Evolutionary conservation across 2,329 filamentous ascomycete species (phyloP).

Genomic region (Magnaporthiopsis rhizophila): DNA sequence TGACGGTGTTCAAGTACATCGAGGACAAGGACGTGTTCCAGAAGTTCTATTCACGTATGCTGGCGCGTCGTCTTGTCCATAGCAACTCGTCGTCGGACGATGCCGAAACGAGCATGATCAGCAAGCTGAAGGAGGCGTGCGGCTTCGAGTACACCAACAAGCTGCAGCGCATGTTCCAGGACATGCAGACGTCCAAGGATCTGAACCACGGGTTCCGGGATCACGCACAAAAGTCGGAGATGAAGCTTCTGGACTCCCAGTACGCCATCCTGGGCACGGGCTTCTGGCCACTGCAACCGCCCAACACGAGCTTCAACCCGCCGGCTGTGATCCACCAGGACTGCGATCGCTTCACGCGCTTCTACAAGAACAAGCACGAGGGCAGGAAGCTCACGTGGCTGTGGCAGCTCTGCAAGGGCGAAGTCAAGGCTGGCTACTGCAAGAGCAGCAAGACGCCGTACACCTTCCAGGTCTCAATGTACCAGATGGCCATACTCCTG

Average conservation of each 20-base stretch:
- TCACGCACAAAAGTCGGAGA: conserved; percentile 56
- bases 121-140: conserved; percentile 96
- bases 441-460: conserved; percentile 84
- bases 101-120: conserved; percentile 98
- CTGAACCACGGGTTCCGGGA: conserved; percentile 85
- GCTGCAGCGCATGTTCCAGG: conserved; percentile 98
- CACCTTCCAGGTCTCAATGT: conserved; percentile 95
- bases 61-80: conserved; percentile 89
- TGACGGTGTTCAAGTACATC: conserved; percentile 99
- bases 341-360: conserved; percentile 80
- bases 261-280: conserved; percentile 93
- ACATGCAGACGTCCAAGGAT: conserved; percentile 98
- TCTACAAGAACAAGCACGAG: conserved; percentile 94
- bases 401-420: conserved; percentile 97
- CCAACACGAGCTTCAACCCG: conserved; percentile 80
- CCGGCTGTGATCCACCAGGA: conserved; percentile 79
- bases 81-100: conserved; percentile 94
- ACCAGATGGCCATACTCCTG: conserved; percentile 93
- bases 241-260: conserved; percentile 72
- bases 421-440: conserved; percentile 89
- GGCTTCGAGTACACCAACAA: conserved; percentile 99
- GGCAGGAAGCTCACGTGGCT: conserved; percentile 96
- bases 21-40: conserved; percentile 99
- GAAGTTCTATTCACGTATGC: conserved; percentile 96
- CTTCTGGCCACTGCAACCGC: conserved; percentile 90